Evolutionary conservation across 140 eudicot genomes (phyloP).

Genomic region (Anethum foeniculum): DNA sequence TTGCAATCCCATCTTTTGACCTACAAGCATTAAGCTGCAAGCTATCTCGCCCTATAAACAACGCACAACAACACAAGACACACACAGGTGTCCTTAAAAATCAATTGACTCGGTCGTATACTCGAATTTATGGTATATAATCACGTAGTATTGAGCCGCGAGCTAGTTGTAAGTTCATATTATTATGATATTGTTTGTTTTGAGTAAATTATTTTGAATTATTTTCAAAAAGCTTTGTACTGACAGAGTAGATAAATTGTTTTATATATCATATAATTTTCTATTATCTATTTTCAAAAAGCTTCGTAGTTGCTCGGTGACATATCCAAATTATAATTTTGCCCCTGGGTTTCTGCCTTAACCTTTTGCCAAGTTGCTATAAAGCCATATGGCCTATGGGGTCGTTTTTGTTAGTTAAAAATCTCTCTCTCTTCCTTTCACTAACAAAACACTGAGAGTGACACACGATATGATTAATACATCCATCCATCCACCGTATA

Average conservation of each 20-base stretch:
- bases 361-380: conserved; percentile 5
- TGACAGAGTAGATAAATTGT: too few relatives aligned
- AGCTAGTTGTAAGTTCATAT: too few relatives aligned
- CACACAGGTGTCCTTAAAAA: too few relatives aligned
- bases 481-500: background rate
- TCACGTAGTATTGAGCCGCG: too few relatives aligned
- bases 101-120: too few relatives aligned
- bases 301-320: too few relatives aligned
- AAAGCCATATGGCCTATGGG: conserved; percentile 1
- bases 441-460: conserved; percentile 2
- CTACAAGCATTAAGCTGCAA: background rate
- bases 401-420: conserved; percentile 3
- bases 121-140: too few relatives aligned
- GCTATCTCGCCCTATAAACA: background rate
- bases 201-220: too few relatives aligned
- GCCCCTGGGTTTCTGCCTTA: background rate
- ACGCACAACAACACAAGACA: background rate
- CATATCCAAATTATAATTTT: background rate
- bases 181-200: too few relatives aligned
- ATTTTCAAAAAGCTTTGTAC: too few relatives aligned
- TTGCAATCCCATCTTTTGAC: background rate
- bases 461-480: background rate
- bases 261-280: too few relatives aligned
- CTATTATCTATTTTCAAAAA: too few relatives aligned
- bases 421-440: background rate